Conservation (phyloP, 331 rosid species). For the Quercus tomentella region DNA sequence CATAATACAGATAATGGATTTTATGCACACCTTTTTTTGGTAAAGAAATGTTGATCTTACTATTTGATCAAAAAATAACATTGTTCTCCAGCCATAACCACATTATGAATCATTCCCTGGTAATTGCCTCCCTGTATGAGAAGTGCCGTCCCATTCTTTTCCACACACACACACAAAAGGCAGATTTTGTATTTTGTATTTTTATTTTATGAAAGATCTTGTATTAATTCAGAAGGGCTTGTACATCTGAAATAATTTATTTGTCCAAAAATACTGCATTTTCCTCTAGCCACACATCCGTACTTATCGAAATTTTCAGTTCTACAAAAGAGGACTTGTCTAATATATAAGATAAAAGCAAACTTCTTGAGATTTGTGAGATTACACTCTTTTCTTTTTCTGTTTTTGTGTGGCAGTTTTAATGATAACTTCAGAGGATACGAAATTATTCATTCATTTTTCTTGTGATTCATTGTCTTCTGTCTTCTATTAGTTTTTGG, state of each 20-base stretch:
- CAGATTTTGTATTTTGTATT: too few relatives aligned
- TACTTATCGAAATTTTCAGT: neutral
- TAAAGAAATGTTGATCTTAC: neutral
- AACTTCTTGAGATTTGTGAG: neutral
- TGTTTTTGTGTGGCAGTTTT: neutral
- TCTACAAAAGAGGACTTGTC: neutral
- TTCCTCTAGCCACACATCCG: neutral
- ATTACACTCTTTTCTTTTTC: neutral
- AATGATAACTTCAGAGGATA: neutral
- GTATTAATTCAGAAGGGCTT: too few relatives aligned
- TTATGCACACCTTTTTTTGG: neutral
- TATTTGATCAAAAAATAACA: neutral
- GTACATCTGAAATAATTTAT: too few relatives aligned
- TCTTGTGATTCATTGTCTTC: neutral
- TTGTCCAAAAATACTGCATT: neutral
- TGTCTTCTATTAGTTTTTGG: neutral
- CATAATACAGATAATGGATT: neutral
- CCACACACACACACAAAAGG: too few relatives aligned
- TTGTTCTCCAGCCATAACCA: neutral
- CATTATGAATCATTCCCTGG: neutral
- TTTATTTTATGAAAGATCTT: too few relatives aligned
- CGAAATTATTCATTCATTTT: neutral
- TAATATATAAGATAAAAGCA: neutral
- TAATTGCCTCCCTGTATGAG: neutral
- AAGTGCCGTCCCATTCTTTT: neutral